Percentiles rank a stretch among this genome's conserved stretches.
Evolutionary conservation across 1,139 yeast species (phyloP).

Genomic region (Geotrichum australiense): DNA sequence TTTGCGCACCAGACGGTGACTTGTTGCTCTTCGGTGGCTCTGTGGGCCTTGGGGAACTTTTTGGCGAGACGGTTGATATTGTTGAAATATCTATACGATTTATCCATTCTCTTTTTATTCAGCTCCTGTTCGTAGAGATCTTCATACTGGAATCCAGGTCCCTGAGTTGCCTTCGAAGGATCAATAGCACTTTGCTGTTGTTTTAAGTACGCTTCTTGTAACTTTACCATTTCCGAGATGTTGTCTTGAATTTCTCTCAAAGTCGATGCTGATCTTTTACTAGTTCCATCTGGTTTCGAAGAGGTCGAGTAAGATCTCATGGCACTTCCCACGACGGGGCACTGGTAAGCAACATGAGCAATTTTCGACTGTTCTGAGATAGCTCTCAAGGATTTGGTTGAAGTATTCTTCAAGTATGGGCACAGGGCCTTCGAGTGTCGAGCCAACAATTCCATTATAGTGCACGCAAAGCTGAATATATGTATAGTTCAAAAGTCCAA

Average conservation of each 20-base stretch:
- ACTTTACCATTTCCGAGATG: constrained; percentile 11
- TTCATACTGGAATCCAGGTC: constrained; percentile 54
- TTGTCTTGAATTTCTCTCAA: constrained; percentile 15
- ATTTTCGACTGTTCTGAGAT: constrained; percentile 33
- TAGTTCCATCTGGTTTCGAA: constrained; percentile 25
- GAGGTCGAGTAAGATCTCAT: constrained; percentile 53
- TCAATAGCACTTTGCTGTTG: constrained; percentile 20
- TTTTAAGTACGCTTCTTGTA: constrained; percentile 20
- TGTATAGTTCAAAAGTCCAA: neutral
- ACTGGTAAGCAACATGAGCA: constrained; percentile 57
- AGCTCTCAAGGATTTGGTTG: constrained; percentile 49
- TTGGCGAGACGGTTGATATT: constrained; percentile 92
- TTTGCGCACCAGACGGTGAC: constrained; percentile 99
- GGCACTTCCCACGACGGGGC: constrained; percentile 88
- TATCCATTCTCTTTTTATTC: constrained; percentile 70
- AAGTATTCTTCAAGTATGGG: constrained; percentile 68
- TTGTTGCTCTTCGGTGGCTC: constrained; percentile 61
- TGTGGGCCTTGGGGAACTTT: constrained; percentile 90
- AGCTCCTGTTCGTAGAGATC: constrained; percentile 59
- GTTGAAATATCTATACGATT: constrained; percentile 92
- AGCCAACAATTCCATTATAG: constrained; percentile 69
- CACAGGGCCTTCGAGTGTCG: constrained; percentile 75
- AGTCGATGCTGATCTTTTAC: constrained; percentile 21
- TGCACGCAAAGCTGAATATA: no score
- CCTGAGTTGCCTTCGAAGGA: constrained; percentile 37